Base-by-base conservation (phyloP, 192 early-diverging fungal genomes). In the Podila epicladia region DNA sequence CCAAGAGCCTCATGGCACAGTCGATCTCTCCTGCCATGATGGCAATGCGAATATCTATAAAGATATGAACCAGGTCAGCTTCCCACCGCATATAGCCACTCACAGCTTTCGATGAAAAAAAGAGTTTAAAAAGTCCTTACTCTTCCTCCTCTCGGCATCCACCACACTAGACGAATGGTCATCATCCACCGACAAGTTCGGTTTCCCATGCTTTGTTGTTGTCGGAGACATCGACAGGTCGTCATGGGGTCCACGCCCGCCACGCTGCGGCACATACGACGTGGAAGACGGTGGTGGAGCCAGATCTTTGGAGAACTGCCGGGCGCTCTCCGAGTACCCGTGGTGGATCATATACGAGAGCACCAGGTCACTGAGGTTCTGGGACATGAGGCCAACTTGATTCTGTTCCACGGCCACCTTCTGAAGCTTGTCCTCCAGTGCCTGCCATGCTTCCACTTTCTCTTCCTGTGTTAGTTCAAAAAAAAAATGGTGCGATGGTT, bases 301-400 rank as follows among this genome's bases (percentile, higher is more conserved):
- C 5, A 80, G 28, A 48, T 87, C 75, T 26, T 64, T 71, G n/a
- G 75, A 68, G 62, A 98, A 89, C 0, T 89, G 89, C 20, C 89
- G 85, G 0, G 97, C 95, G 20, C 94, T 94, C 38, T 91, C 89
- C 26, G 85, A 87, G 71, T 92, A 94, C 53, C 96, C 97, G 68
- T 90, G 92, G 65, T 97, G 95, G 62, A 95, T 73, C 67, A 99
- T 83, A 66, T 98, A 95, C 26, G 86, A 86, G 7, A 96, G 77
- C 7, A 99, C 91, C 12, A 97, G 80, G 38, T 91, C 82, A 61
- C 93, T 86, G 29, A 88, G 55, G n/a, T 48, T 76, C 31, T 77
- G 72, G 26, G 83, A 75, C 28, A 74, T 58, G 15, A 32, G 83
- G 26, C 57, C 45, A 0, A 65, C 51, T 19, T 73, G 77, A 15